These are phyloP conservation scores for Colletotrichum neosansevieriae DNA, from an alignment of 2,329 filamentous ascomycete genomes.

Conservation along the genomic window DNA sequence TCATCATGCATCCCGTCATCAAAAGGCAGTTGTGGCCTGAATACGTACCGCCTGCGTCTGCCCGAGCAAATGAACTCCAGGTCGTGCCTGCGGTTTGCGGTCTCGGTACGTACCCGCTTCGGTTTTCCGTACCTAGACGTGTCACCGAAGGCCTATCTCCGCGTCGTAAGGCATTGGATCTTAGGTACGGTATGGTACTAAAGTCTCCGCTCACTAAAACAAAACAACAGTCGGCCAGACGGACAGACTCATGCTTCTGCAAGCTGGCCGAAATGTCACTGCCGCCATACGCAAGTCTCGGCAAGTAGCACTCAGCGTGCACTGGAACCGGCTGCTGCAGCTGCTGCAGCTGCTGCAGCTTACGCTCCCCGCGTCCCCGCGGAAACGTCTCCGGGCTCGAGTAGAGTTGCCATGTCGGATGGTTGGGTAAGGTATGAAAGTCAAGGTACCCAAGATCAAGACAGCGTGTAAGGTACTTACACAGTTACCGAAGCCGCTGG, in stretches of 20 bases:
- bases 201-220: background rate
- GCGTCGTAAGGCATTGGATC: slow-evolving; percentile 9
- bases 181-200: no score
- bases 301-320: background rate
- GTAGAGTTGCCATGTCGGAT: slow-evolving; percentile 20
- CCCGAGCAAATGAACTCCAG: slow-evolving; percentile 9
- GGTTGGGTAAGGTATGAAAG: background rate
- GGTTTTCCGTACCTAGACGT: slow-evolving; percentile 37
- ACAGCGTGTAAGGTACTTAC: no score
- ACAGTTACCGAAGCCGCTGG: background rate
- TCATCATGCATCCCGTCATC: slow-evolving; percentile 39
- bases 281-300: background rate
- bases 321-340: slow-evolving; percentile 7
- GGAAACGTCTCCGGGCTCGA: slow-evolving; percentile 20
- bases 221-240: background rate
- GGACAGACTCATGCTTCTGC: background rate
- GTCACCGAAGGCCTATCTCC: slow-evolving; percentile 37
- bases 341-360: slow-evolving; percentile 7
- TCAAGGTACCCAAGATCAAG: background rate
- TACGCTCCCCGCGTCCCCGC: background rate
- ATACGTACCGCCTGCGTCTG: slow-evolving; percentile 10
- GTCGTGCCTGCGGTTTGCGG: background rate
- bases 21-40: slow-evolving; percentile 15
- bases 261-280: slow-evolving; percentile 10
- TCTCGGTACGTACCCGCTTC: slow-evolving; percentile 29